Conservation (phyloP, 2,329 filamentous ascomycete species). For the Colletotrichum liriopes region DNA sequence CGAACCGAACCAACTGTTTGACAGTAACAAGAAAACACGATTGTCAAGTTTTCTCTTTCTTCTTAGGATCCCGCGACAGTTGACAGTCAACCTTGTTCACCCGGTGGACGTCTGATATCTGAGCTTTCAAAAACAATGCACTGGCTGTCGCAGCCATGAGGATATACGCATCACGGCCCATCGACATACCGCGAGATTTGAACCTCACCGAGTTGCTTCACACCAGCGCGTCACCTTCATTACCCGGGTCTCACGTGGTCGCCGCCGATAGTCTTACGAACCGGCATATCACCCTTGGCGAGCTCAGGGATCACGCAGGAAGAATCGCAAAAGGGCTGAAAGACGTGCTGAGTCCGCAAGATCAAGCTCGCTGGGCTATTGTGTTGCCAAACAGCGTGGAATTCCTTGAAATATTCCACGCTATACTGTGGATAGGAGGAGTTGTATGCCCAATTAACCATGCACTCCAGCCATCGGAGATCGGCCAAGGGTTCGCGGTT, state of each 20-base stretch:
- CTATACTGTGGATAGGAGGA: constrained; percentile 59
- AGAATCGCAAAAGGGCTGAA: constrained; percentile 58
- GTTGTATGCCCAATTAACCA: constrained; percentile 58
- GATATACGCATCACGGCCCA: constrained; percentile 51
- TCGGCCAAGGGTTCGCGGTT: constrained; percentile 59
- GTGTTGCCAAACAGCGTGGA: constrained; percentile 62
- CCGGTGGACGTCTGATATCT: neutral
- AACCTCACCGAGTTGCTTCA: constrained; percentile 63
- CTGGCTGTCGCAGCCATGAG: constrained; percentile 47
- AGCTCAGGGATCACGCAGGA: constrained; percentile 58
- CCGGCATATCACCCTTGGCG: constrained; percentile 61
- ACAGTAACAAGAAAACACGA: neutral
- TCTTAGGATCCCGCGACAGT: neutral
- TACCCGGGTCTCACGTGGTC: constrained; percentile 60
- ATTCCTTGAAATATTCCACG: constrained; percentile 60
- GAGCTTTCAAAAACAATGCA: neutral
- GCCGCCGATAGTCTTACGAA: constrained; percentile 60
- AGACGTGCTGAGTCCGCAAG: constrained; percentile 50
- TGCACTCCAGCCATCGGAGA: constrained; percentile 56
- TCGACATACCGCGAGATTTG: constrained; percentile 56
- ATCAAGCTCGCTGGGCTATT: constrained; percentile 59
- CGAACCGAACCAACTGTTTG: neutral
- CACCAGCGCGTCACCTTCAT: constrained; percentile 48
- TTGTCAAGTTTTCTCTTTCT: neutral
- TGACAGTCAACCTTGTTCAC: neutral